Evolutionary conservation across 257 asterid species (phyloP), one percentile per base, ranked within the genome.

Genomic region (Solanum piurae): DNA sequence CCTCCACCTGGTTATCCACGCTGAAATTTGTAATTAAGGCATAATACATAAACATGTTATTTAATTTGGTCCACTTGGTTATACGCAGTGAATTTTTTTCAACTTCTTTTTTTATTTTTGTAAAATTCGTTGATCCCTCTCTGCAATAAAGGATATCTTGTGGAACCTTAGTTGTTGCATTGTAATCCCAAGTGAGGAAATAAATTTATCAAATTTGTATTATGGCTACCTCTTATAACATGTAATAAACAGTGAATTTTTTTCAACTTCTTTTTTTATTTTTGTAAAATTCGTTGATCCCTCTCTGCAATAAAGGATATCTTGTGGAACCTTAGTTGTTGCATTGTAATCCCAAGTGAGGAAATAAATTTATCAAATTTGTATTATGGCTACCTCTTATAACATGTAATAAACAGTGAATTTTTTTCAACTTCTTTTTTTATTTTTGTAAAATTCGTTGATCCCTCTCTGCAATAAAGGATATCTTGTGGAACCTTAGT

Each of bases 1-100:
- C 88, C 88, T 20, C 89, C 85, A 12, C 84, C 89, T 9, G 40
- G 80, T 75, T 49, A 75, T 34, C 71, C 38, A 5, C 86, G 29
- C 3, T 75, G 21, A 75, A 37, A 7, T 4, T 49, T 6, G 5
- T 12, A 44, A 44, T 16, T 13, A 46, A 46, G 58, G n/a, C n/a
- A 16, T 55, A 55, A 55, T 18, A 55, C 23, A 18, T 52, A 52
- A 52, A 52, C 9, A 3, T 2, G 9, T 52, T 8, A 16, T 52
- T 52, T 52, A 5, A 52, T 4, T 16, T 14, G 9, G 7, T 1
- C 0, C 11, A 42, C 46, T 40, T 40, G 13, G 49, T 42, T 42
- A 42, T 42, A 42, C 49, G 13, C 0, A 44, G 2, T 12, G 52
- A 44, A 37, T 44, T 44, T 12, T 44, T 44, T 44, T 12, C 5